phyloP scores from a whole-genome alignment of 148 eudicot species.

The Talinum fruticosum region DNA sequence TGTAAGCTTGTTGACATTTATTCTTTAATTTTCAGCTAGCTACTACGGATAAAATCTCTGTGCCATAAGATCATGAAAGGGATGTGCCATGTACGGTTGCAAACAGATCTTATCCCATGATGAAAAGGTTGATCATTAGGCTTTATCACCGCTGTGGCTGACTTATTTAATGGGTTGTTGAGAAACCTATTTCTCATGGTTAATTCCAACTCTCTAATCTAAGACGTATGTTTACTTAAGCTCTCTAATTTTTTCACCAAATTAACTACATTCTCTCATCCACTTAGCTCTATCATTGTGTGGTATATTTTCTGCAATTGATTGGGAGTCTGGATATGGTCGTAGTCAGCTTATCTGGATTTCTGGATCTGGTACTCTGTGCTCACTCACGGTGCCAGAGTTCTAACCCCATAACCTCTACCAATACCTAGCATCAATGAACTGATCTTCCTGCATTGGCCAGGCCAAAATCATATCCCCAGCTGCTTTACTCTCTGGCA shows the following conservation, averaged over 20 bases:
- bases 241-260: slow-evolving; percentile 37
- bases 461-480: slow-evolving; percentile 62
- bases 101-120: background rate
- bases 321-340: slow-evolving; percentile 38
- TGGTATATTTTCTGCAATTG: slow-evolving; percentile 24
- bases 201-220: background rate
- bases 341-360: slow-evolving; percentile 34
- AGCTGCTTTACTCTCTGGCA: slow-evolving; percentile 52
- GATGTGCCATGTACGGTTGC: background rate
- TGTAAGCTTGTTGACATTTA: background rate
- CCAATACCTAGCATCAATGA: slow-evolving; percentile 46
- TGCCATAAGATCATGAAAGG: background rate
- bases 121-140: no score
- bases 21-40: background rate
- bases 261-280: slow-evolving; percentile 35
- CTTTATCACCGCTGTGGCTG: background rate
- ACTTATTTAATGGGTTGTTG: background rate
- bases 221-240: background rate
- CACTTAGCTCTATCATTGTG: slow-evolving; percentile 38
- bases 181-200: background rate
- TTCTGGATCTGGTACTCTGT: slow-evolving; percentile 44
- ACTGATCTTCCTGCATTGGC: slow-evolving; percentile 75
- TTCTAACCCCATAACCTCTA: slow-evolving; percentile 46
- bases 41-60: background rate
- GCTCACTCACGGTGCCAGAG: slow-evolving; percentile 38